Evolutionary conservation across 208 protist species (phyloP), one percentile per base, ranked within the genome.

Genomic region (Trypanosoma scelopori): DNA sequence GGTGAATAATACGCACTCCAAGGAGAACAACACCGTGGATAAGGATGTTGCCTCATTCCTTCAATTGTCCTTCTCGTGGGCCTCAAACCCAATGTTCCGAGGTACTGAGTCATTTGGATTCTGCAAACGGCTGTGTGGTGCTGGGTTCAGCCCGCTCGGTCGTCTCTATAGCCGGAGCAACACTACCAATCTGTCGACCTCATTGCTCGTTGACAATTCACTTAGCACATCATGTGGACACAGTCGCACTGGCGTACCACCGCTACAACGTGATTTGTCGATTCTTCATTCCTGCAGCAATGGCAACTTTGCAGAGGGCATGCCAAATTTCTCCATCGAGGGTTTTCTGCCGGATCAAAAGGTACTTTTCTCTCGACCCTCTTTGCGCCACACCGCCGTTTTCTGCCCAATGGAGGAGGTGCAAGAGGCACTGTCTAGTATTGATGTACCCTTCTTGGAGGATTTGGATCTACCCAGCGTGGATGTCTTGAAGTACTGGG

Each of bases 391-490:
- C 56, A 74, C 76, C 3, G 57, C 75, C 1, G 82, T 79, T 12
- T 73, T 71, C n/a, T 66, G 69, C 0, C 30, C 62, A 15, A 53
- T 74, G 39, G 65, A 56, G 16, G 78, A 78, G 15, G 73, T 78
- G n/a, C 49, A 71, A 52, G 60, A 61, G 46, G 43, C 27, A 3
- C 71, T 89, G 32, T 37, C 28, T 22, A 61, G 27, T 51, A 39
- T 90, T 1, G 66, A 57, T 6, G 67, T 90, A 9, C 84, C 78
- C 3, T 81, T 75, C 58, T 51, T 90, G 20, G 46, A 59, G 3
- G 52, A 74, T 67, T 67, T 87, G 32, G 64, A 85, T 58, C 55
- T 43, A 9, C 23, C 47, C 0, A 65, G 37, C 7, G 56, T 78
- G 50, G 25, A 76, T 57, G 23, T 76, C 16, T 28, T 73, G 5